phyloP scores from a whole-genome alignment of 768 basidiomycete genomes.

The Scleroderma bovista region DNA sequence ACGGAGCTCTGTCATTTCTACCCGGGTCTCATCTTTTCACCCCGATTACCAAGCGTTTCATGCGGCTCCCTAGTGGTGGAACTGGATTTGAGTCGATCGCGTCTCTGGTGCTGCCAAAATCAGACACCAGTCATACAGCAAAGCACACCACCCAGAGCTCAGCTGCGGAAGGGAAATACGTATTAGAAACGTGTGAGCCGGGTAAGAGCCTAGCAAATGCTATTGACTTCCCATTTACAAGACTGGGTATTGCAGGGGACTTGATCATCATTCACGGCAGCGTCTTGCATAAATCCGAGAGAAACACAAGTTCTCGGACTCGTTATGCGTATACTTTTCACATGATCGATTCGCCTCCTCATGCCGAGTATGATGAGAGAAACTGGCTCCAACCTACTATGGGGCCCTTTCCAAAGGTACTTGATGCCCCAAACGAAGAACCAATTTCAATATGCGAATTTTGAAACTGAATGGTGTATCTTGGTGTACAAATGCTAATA shows the following conservation, averaged over 20 bases:
- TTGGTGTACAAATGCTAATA: not conserved
- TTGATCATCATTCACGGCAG: slow-evolving; percentile 91
- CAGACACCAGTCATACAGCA: slow-evolving; percentile 1
- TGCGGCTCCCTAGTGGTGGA: slow-evolving; percentile 68
- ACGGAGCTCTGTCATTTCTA: slow-evolving; percentile 84
- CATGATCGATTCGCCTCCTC: slow-evolving; percentile 76
- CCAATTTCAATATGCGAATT: not conserved
- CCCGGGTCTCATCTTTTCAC: slow-evolving; percentile 83
- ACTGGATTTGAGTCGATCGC: slow-evolving; percentile 76
- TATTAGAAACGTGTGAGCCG: slow-evolving; percentile 67
- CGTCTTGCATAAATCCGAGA: slow-evolving; percentile 88
- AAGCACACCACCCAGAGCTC: not conserved
- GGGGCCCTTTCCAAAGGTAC: slow-evolving; percentile 73
- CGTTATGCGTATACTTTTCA: slow-evolving; percentile 96
- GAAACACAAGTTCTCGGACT: slow-evolving; percentile 73
- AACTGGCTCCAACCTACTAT: slow-evolving; percentile 92
- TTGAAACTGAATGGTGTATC: not conserved
- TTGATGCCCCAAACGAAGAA: slow-evolving; percentile 27
- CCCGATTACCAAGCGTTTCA: slow-evolving; percentile 78
- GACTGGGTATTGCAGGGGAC: slow-evolving; percentile 49
- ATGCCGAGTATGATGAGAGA: slow-evolving; percentile 77
- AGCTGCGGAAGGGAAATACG: slow-evolving; percentile 42
- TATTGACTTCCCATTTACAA: not conserved
- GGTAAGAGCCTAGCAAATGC: slow-evolving; percentile 34
- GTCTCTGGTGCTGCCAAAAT: slow-evolving; percentile 18